phyloP scores from a whole-genome alignment of 2,329 filamentous ascomycete genomes.

The Trichoderma lentiforme region DNA sequence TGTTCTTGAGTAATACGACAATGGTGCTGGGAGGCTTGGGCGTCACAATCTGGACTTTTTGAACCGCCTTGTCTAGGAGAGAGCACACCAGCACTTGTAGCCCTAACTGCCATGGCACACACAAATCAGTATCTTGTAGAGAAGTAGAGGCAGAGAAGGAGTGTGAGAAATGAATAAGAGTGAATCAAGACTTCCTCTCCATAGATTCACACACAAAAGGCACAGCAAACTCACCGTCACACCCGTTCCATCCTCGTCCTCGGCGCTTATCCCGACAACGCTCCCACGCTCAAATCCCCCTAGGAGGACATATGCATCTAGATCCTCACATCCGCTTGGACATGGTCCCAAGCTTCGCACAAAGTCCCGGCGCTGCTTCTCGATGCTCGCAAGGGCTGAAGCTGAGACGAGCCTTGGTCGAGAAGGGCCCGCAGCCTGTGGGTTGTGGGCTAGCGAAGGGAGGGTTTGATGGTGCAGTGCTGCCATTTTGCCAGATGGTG shows the following conservation, averaged over 20 bases:
- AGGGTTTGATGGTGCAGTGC: background rate
- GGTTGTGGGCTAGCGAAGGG: background rate
- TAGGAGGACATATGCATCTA: slow-evolving; percentile 48
- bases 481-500: background rate
- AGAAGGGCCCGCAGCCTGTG: slow-evolving; percentile 13
- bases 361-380: slow-evolving; percentile 35
- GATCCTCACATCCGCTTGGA: slow-evolving; percentile 43
- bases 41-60: slow-evolving; percentile 45
- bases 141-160: background rate
- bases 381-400: slow-evolving; percentile 38
- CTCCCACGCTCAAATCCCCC: slow-evolving; percentile 48
- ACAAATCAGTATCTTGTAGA: background rate
- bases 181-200: background rate
- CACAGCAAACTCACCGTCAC: slow-evolving; percentile 39
- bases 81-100: slow-evolving; percentile 46
- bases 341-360: slow-evolving; percentile 32
- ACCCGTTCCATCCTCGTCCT: slow-evolving; percentile 47
- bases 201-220: background rate
- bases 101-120: slow-evolving; percentile 38
- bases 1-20: slow-evolving; percentile 41
- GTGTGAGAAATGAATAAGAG: no score
- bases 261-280: slow-evolving; percentile 53
- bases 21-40: slow-evolving; percentile 43
- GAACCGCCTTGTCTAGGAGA: slow-evolving; percentile 30
- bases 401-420: slow-evolving; percentile 45